A percentile compares a stretch with the other conserved stretches of the same genome.
These are phyloP conservation scores for Leishmania major DNA, from an alignment of 208 protist species.

Conservation along the genomic window DNA sequence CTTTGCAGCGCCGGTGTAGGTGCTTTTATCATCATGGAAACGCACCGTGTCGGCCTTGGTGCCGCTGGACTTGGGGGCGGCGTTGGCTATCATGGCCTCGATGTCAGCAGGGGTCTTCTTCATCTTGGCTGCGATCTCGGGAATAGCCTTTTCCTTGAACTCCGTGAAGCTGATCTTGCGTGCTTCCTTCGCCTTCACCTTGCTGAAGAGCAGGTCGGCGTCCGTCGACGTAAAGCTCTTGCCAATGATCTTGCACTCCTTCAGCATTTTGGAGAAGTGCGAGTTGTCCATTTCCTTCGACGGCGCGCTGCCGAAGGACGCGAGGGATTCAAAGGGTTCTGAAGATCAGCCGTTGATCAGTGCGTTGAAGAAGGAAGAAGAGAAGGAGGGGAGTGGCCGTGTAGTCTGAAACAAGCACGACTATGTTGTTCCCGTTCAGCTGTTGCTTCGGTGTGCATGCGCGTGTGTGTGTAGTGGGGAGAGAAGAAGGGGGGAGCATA, in stretches of 20 bases:
- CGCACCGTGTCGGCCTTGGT: conserved; percentile 87
- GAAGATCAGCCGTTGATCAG: too few species aligned
- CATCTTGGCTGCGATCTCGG: conserved; percentile 87
- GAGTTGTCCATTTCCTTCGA: conserved; percentile 92
- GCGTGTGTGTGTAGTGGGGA: too few species aligned
- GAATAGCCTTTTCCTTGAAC: conserved; percentile 72
- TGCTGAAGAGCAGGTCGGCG: conserved; percentile 91
- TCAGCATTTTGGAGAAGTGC: conserved; percentile 93
- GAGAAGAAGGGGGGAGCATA: too few species aligned
- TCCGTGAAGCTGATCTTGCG: conserved; percentile 82
- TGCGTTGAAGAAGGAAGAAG: too few species aligned
- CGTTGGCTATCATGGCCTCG: conserved; percentile 44
- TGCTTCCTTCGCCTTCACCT: conserved; percentile 90
- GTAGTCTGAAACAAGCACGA: too few species aligned
- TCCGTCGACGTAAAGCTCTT: conserved; percentile 90
- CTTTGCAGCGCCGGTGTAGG: conserved; percentile 92
- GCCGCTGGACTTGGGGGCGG: conserved; percentile 63
- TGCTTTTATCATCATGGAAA: conserved; percentile 92
- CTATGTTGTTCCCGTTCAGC: too few species aligned
- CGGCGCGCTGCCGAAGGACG: conserved; percentile 83
- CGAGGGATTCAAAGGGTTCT: conserved; percentile 74
- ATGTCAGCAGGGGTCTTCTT: conserved; percentile 82
- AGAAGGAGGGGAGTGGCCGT: too few species aligned
- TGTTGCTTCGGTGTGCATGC: too few species aligned
- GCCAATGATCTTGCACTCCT: conserved; percentile 91